A percentile compares a stretch with the other conserved stretches of the same genome.
Evolutionary conservation across 345 rosid genomes (phyloP).

Genomic region (Passiflora organensis): DNA sequence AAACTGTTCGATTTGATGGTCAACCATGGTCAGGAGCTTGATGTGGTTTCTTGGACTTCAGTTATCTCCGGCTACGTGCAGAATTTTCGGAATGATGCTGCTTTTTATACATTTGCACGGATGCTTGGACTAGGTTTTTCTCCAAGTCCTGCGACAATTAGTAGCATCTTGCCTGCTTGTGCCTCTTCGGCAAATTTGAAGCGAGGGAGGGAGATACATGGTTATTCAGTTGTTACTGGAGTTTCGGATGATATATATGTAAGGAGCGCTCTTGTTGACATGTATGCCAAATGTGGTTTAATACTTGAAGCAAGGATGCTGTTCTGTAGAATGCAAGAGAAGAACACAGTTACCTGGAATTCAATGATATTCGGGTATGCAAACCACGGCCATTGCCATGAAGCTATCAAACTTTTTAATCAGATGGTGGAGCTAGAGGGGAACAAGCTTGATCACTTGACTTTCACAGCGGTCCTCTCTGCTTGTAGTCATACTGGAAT

Average conservation of each 20-base stretch:
- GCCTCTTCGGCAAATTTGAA: slow-evolving; percentile 36
- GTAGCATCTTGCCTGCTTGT: slow-evolving; percentile 71
- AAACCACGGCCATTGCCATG: slow-evolving; percentile 59
- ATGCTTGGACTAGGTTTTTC: slow-evolving; percentile 47
- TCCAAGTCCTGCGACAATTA: slow-evolving; percentile 64
- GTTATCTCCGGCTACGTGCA: slow-evolving; percentile 71
- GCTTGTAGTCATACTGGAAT: slow-evolving; percentile 77
- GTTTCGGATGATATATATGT: slow-evolving; percentile 57
- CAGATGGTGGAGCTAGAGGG: slow-evolving; percentile 52
- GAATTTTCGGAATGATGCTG: slow-evolving; percentile 47
- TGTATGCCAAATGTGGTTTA: slow-evolving; percentile 76
- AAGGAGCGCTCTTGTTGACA: slow-evolving; percentile 72
- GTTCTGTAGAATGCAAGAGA: slow-evolving; percentile 46
- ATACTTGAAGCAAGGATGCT: slow-evolving; percentile 53
- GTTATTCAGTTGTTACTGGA: slow-evolving; percentile 56
- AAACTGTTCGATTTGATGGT: slow-evolving; percentile 47
- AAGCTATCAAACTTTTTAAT: slow-evolving; percentile 61
- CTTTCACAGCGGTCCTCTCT: slow-evolving; percentile 71
- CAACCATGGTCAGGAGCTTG: slow-evolving; percentile 48
- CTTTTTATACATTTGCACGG: slow-evolving; percentile 49
- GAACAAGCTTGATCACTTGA: slow-evolving; percentile 60
- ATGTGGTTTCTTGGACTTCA: slow-evolving; percentile 78
- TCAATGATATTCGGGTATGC: slow-evolving; percentile 83
- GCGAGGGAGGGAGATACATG: slow-evolving; percentile 67
- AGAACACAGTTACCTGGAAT: slow-evolving; percentile 68